phyloP scores from a whole-genome alignment of 306 rosid species.

The Castanea crenata region DNA sequence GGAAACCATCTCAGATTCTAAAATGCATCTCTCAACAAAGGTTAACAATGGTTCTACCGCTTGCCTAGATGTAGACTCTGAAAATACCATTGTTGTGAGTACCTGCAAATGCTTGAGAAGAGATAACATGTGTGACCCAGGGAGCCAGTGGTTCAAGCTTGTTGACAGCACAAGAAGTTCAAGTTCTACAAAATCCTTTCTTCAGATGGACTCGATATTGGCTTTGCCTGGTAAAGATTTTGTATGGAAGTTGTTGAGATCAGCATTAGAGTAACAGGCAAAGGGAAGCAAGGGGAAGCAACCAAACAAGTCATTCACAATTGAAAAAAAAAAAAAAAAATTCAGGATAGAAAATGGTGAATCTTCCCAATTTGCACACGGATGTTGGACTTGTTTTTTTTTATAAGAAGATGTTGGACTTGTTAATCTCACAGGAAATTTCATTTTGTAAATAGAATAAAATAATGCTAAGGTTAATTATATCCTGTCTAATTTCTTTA shows the following conservation, averaged over 20 bases:
- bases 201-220: slow-evolving; percentile 1
- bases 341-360: background rate
- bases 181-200: slow-evolving; percentile 2
- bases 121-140: slow-evolving; percentile 57
- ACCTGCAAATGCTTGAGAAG: slow-evolving; percentile 66
- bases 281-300: background rate
- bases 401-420: no score
- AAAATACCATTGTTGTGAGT: slow-evolving; percentile 55
- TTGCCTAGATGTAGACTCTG: slow-evolving; percentile 69
- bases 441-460: background rate
- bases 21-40: slow-evolving; percentile 64
- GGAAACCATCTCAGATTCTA: slow-evolving; percentile 73
- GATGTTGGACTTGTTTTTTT: background rate
- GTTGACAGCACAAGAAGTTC: slow-evolving; percentile 54
- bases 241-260: background rate
- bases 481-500: background rate
- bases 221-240: slow-evolving; percentile 16
- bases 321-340: background rate
- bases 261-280: background rate
- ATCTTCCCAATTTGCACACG: background rate
- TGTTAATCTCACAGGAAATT: background rate
- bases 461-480: background rate
- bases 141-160: slow-evolving; percentile 84
- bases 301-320: background rate
- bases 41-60: slow-evolving; percentile 36